phyloP scores from a whole-genome alignment of 345 rosid genomes.

The Nasturtium officinale region DNA sequence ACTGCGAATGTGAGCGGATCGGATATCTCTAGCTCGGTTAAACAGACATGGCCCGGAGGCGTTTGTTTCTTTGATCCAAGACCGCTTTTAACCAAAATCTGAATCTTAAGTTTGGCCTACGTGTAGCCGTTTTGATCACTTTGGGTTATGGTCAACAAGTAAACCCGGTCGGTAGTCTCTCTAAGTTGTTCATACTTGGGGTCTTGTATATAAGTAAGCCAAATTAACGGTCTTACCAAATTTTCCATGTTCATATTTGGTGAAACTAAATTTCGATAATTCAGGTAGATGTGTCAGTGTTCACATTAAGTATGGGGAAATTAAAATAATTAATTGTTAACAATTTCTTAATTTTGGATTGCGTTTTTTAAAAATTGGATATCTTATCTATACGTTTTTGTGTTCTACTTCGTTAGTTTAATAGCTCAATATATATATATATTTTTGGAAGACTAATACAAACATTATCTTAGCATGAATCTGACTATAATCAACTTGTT shows the following conservation, averaged over 20 bases:
- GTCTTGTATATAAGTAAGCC: conserved; percentile 1
- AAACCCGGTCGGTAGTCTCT: conserved; percentile 18
- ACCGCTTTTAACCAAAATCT: conserved; percentile 23
- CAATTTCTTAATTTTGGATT: background rate
- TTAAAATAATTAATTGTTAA: background rate
- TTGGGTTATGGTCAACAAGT: background rate
- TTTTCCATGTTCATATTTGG: conserved; percentile 5
- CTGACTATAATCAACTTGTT: background rate
- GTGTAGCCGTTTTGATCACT: background rate
- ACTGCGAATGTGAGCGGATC: conserved; percentile 47
- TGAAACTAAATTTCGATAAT: background rate
- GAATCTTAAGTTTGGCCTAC: conserved; percentile 4
- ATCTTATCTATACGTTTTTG: background rate
- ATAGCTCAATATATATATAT: background rate
- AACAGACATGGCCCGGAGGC: conserved; percentile 57
- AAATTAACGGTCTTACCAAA: conserved; percentile 9
- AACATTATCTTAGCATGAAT: background rate
- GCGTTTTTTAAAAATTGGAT: background rate
- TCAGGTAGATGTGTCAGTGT: conserved; percentile 7
- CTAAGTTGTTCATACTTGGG: conserved; percentile 12
- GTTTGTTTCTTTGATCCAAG: conserved; percentile 44
- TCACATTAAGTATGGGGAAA: background rate
- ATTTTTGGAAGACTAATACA: background rate
- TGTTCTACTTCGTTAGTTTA: background rate
- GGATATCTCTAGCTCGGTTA: conserved; percentile 46